These are phyloP conservation scores for Pseudotsuga menziesii DNA, from an alignment of 75 land plant genomes.

Conservation along the genomic window DNA sequence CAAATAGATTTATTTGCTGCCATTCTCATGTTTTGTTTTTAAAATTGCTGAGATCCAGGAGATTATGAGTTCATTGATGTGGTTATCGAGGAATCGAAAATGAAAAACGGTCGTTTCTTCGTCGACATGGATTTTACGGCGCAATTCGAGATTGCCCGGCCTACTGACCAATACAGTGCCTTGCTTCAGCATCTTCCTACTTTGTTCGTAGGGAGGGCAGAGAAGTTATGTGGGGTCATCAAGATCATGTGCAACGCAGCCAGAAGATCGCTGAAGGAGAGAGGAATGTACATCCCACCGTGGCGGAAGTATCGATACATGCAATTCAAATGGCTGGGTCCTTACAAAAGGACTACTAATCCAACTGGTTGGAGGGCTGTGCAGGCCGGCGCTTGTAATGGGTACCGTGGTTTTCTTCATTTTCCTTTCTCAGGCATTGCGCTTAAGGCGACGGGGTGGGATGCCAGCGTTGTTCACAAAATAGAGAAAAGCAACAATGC, in stretches of 20 bases:
- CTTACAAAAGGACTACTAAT: slow-evolving; percentile 25
- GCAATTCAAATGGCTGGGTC: slow-evolving; percentile 74
- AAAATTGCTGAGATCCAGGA: slow-evolving; percentile 14
- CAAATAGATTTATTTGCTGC: background rate
- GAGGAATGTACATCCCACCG: slow-evolving; percentile 60
- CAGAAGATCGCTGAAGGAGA: slow-evolving; percentile 48
- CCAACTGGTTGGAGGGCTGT: slow-evolving; percentile 44
- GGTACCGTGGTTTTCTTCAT: slow-evolving; percentile 17
- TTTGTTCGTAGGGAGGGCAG: slow-evolving; percentile 42
- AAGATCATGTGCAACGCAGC: slow-evolving; percentile 46
- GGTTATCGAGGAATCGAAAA: slow-evolving; percentile 14
- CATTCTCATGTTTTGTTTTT: background rate
- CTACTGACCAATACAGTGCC: slow-evolving; percentile 35
- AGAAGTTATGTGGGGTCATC: slow-evolving; percentile 46
- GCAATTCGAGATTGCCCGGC: slow-evolving; percentile 72
- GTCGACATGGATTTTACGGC: slow-evolving; percentile 62
- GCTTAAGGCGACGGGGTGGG: no score
- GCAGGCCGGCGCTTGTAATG: slow-evolving; percentile 47
- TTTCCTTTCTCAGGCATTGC: slow-evolving; percentile 6
- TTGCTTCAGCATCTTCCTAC: slow-evolving; percentile 40
- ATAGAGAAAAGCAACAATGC: background rate
- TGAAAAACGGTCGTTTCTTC: slow-evolving; percentile 20
- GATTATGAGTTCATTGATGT: slow-evolving; percentile 86
- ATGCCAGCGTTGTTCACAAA: background rate
- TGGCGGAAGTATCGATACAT: slow-evolving; percentile 75